Conservation (phyloP, 1,284 basidiomycete species). For the Ganoderma multipileum region DNA sequence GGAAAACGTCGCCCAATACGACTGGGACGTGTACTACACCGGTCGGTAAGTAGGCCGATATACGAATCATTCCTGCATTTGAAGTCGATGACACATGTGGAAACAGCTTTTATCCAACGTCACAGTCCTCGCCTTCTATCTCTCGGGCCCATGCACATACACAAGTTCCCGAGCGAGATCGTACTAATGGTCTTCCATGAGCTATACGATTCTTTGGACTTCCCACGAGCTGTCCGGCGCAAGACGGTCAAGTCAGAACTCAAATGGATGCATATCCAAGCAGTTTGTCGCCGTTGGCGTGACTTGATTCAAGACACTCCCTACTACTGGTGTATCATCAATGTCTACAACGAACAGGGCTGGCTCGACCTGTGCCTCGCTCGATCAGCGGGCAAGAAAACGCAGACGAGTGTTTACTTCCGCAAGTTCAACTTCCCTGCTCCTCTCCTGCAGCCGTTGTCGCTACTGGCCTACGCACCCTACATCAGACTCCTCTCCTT, state of each 20-base stretch:
- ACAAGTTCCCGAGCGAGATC: not conserved
- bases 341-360: not conserved
- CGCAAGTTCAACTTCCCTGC: not conserved
- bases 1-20: not conserved
- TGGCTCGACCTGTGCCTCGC: constrained; percentile 3
- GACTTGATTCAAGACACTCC: not conserved
- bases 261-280: not conserved
- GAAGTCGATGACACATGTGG: not conserved
- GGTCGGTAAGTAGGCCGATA: too few species aligned
- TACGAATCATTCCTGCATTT: too few species aligned
- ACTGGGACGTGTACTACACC: too few species aligned
- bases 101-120: not conserved
- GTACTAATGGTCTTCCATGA: not conserved
- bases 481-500: not conserved
- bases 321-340: not conserved
- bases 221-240: not conserved
- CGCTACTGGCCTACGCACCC: not conserved
- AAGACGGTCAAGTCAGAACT: not conserved
- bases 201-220: not conserved
- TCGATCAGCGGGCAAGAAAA: not conserved
- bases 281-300: not conserved
- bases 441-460: not conserved
- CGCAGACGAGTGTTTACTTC: not conserved
- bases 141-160: not conserved
- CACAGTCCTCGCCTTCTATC: not conserved